Percentiles rank a stretch among this genome's conserved stretches.
Evolutionary conservation across 2,329 filamentous ascomycete genomes (phyloP).

Genomic region (Neofusicoccum sp.): DNA sequence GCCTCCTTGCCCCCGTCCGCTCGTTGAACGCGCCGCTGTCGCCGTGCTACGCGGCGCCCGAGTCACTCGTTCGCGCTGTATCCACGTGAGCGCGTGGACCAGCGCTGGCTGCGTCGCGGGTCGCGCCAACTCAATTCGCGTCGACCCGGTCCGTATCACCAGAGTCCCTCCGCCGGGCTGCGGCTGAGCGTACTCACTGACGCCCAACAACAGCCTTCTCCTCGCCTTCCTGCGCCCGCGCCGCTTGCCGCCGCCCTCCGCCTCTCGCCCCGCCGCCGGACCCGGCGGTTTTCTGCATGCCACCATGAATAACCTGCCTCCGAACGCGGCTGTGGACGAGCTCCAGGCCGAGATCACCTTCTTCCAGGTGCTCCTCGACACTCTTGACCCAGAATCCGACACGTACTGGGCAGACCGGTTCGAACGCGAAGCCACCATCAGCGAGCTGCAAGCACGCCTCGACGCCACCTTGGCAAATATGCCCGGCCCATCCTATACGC

Average conservation of each 20-base stretch:
- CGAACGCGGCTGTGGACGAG: conserved; percentile 1
- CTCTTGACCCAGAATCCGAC: conserved; percentile 1
- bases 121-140: not conserved
- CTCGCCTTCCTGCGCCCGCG: not conserved
- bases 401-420: conserved; percentile 1
- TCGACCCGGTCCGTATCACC: not conserved
- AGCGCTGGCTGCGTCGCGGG: not conserved
- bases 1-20: not conserved
- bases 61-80: not conserved
- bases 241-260: not conserved
- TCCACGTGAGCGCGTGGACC: not conserved
- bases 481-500: not conserved
- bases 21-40: not conserved
- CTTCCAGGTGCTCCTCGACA: conserved; percentile 7
- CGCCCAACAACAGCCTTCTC: too few relatives aligned
- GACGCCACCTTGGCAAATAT: not conserved
- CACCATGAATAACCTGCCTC: conserved; percentile 8
- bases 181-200: not conserved
- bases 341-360: conserved; percentile 17
- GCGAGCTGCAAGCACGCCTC: not conserved
- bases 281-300: not conserved
- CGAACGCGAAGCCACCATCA: not conserved
- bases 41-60: not conserved
- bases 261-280: not conserved
- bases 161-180: not conserved